Evolutionary conservation across 2,329 filamentous ascomycete species (phyloP).

Genomic region (Cytospora schulzeri): DNA sequence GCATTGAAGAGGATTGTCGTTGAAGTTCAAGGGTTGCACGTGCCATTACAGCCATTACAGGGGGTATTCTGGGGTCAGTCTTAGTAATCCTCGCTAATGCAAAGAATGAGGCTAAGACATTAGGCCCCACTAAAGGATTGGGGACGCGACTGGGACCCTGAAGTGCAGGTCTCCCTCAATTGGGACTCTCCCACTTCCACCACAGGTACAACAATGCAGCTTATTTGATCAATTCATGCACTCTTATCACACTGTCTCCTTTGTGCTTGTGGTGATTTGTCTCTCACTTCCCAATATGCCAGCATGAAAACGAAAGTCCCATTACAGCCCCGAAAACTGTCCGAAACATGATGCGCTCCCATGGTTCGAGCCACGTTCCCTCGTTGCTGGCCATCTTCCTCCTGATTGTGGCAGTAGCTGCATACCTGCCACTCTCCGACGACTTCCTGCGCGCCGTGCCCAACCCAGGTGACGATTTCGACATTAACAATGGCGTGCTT

Average conservation of each 20-base stretch:
- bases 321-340: conserved; percentile 15
- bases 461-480: conserved; percentile 72
- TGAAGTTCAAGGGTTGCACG: background rate
- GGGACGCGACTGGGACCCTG: background rate
- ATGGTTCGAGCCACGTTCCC: conserved; percentile 27
- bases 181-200: background rate
- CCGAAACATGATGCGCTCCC: conserved; percentile 24
- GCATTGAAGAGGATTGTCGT: background rate
- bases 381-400: conserved; percentile 28
- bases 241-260: background rate
- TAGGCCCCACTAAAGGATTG: conserved; percentile 1
- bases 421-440: conserved; percentile 67
- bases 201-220: background rate
- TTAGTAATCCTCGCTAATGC: conserved; percentile 13
- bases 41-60: background rate
- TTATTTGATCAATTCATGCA: background rate
- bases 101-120: conserved; percentile 12
- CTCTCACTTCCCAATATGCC: background rate
- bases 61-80: background rate
- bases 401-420: conserved; percentile 34
- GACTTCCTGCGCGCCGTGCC: conserved; percentile 72
- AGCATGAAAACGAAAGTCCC: conserved; percentile 22
- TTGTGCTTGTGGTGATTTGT: background rate
- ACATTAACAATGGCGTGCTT: conserved; percentile 74
- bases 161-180: conserved; percentile 1